phyloP scores from a whole-genome alignment of 345 rosid genomes.

The Erodium maritimum region DNA sequence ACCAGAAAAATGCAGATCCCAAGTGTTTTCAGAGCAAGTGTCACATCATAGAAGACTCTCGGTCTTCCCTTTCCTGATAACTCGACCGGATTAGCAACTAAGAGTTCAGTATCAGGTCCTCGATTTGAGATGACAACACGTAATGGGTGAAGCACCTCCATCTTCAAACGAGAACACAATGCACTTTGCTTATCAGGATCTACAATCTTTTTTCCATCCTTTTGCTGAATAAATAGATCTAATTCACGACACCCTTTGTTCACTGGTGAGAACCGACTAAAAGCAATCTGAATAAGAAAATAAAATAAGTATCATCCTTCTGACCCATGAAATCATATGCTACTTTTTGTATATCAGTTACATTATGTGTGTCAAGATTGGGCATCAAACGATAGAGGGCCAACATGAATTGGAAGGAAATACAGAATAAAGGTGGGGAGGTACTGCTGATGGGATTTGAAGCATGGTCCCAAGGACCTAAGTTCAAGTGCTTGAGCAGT shows the following conservation, averaged over 20 bases:
- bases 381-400: too few species aligned
- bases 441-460: too few species aligned
- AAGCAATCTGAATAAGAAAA: constrained; percentile 35
- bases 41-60: constrained; percentile 71
- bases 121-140: constrained; percentile 58
- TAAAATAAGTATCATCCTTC: too few species aligned
- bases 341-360: too few species aligned
- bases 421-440: too few species aligned
- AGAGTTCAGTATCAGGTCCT: constrained; percentile 71
- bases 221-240: constrained; percentile 71
- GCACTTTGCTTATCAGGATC: constrained; percentile 50
- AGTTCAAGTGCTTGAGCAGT: too few species aligned
- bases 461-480: too few species aligned
- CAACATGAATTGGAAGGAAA: too few species aligned
- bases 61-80: constrained; percentile 79
- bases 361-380: too few species aligned
- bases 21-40: constrained; percentile 54
- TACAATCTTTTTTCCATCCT: constrained; percentile 58
- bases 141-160: constrained; percentile 75
- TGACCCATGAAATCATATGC: too few species aligned
- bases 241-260: constrained; percentile 44
- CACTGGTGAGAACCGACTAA: constrained; percentile 56
- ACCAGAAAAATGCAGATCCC: constrained; percentile 80
- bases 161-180: constrained; percentile 44
- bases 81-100: constrained; percentile 87